Conservation (phyloP, 441 rosid genomes). For the Dalechampia spathulata region DNA sequence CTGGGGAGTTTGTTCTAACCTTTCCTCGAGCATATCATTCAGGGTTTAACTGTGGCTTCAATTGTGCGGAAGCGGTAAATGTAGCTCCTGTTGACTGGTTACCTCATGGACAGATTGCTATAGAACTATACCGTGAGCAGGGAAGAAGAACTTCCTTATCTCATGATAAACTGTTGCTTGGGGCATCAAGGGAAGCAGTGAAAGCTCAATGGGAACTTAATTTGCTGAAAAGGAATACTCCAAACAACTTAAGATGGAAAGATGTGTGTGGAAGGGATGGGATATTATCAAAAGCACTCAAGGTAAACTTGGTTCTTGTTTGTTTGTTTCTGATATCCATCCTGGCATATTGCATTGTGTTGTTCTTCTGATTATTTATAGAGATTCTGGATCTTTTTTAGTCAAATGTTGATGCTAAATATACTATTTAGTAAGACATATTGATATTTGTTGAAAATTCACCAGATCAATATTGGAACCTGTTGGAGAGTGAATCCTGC, state of each 20-base stretch:
- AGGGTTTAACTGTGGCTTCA: slow-evolving; percentile 95
- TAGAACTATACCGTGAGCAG: slow-evolving; percentile 84
- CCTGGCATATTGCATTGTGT: slow-evolving; percentile 2
- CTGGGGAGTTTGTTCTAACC: slow-evolving; percentile 96
- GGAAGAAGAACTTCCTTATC: slow-evolving; percentile 95
- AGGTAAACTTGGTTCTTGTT: slow-evolving; percentile 42
- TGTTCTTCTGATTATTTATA: not conserved
- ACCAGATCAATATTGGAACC: slow-evolving; percentile 3
- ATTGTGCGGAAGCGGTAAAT: slow-evolving; percentile 99
- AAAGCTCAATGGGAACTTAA: slow-evolving; percentile 95
- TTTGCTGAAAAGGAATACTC: slow-evolving; percentile 69
- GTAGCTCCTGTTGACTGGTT: slow-evolving; percentile 99
- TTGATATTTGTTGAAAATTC: not conserved
- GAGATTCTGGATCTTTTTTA: slow-evolving; percentile 1
- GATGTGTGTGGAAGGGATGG: slow-evolving; percentile 85
- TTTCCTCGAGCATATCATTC: slow-evolving; percentile 99
- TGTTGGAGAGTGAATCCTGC: no score
- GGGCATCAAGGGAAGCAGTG: slow-evolving; percentile 99
- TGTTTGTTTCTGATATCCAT: slow-evolving; percentile 4
- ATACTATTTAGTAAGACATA: not conserved
- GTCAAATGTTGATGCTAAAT: not conserved
- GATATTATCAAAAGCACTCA: slow-evolving; percentile 69
- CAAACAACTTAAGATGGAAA: slow-evolving; percentile 84
- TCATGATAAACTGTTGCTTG: slow-evolving; percentile 94
- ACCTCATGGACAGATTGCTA: slow-evolving; percentile 94